Evolutionary conservation across 768 basidiomycete genomes (phyloP), one percentile per base, ranked within the genome.

Genomic region (Agaricus sinodeliciosus): DNA sequence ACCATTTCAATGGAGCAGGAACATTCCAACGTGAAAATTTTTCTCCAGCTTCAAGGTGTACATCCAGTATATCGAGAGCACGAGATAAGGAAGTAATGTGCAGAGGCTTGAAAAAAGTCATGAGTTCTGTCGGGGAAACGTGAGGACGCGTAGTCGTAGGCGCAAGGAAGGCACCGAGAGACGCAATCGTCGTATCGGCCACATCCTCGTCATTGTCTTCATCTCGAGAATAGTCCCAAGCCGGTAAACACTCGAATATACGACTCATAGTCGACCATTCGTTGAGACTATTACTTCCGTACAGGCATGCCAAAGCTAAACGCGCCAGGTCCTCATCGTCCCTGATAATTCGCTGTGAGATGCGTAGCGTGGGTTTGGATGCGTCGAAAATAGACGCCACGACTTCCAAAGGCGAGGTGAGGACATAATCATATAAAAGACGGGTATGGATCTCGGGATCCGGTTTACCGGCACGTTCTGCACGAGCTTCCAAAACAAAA

Each of bases 171-270:
- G 80, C 72, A 6, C 87, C 88, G 22, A 97, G 80, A 6, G 91
- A 91, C 15, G 78, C 65, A 31, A 95, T 74, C 0, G 91, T 94
- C 5, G 86, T 86, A 48, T 93, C 84, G n/a, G 82, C 84, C 47
- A 82, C 82, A 55, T 91, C 91, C 45, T 75, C 80, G 54, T 88
- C 78, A 39, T 77, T 75, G 43, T 84, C 80, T 37, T 75, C 78
- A n/a, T 75, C 76, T 39, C 65, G 65, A 3, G 72, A 57, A 40
- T 83, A 72, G 52, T 83, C 84, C 91, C 94, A 96, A 3, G 86
- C 95, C 0, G 95, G 95, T 28, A 98, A 75, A 63, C 94, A 99
- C 64, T 99, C 95, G 65, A 99, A 97, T 47, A 99, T 90, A 28
- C 75, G 72, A 58, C 87, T 90, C 94, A 96, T 97, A 3, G 74